phyloP scores from a whole-genome alignment of 441 rosid genomes.

The Eugenia klotzschiana region DNA sequence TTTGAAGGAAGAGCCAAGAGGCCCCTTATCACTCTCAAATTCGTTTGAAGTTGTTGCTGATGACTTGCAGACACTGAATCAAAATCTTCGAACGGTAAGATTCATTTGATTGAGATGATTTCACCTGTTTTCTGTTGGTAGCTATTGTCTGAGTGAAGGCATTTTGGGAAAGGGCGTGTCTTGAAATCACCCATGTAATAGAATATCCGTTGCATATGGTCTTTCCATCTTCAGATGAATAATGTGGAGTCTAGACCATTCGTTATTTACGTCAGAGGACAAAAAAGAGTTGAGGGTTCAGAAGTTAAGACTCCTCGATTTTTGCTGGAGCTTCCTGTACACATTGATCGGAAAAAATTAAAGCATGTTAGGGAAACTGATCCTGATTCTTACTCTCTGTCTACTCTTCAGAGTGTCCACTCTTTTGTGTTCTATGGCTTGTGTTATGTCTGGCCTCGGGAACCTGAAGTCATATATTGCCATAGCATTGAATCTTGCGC shows the following conservation, averaged over 20 bases:
- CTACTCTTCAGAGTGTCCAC: neutral
- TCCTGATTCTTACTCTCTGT: neutral
- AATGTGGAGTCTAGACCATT: neutral
- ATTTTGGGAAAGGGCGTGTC: neutral
- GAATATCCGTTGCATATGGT: neutral
- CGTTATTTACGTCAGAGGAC: neutral
- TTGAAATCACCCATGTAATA: neutral
- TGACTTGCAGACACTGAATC: constrained; percentile 60
- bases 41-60: constrained; percentile 67
- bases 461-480: neutral
- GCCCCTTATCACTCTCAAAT: constrained; percentile 36
- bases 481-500: neutral
- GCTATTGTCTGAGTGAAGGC: neutral
- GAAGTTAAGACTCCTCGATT: neutral
- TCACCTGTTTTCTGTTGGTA: neutral
- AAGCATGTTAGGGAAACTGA: neutral
- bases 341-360: neutral
- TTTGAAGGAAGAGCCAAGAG: constrained; percentile 34
- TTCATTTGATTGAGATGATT: neutral
- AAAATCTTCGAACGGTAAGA: constrained; percentile 75
- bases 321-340: neutral
- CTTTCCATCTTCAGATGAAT: neutral
- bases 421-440: neutral
- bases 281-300: neutral
- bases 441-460: neutral